These are phyloP conservation scores for Mucor plumbeus DNA, from an alignment of 371 early-diverging fungal species.

Conservation along the genomic window DNA sequence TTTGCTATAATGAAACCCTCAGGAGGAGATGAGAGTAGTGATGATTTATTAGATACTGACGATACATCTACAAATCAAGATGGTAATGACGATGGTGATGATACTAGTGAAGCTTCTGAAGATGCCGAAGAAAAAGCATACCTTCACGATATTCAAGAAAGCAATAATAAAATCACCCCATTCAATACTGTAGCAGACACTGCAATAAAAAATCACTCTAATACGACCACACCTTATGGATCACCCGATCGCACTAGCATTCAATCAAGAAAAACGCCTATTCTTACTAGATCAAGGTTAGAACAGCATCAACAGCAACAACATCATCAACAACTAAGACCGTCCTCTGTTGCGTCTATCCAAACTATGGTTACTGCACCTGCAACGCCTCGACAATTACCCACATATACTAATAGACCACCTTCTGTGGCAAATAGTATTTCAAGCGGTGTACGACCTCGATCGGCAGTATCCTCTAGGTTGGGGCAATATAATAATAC, in stretches of 20 bases:
- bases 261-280: conserved; percentile 15
- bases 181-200: not conserved
- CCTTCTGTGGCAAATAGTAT: conserved; percentile 17
- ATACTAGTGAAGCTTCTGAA: conserved; percentile 26
- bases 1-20: conserved; percentile 45
- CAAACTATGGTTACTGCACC: conserved; percentile 36
- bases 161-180: conserved; percentile 8
- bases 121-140: conserved; percentile 38
- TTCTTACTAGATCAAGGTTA: not conserved
- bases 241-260: conserved; percentile 9
- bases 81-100: conserved; percentile 1
- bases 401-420: conserved; percentile 7
- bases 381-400: conserved; percentile 19
- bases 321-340: conserved; percentile 14
- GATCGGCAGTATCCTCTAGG: conserved; percentile 3
- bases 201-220: not conserved
- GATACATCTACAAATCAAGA: conserved; percentile 24
- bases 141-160: conserved; percentile 28
- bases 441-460: conserved; percentile 9
- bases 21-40: conserved; percentile 30
- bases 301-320: conserved; percentile 12
- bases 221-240: conserved; percentile 16
- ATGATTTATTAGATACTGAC: conserved; percentile 10
- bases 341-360: conserved; percentile 28
- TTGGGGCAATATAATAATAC: conserved; percentile 7